Evolutionary conservation across 768 basidiomycete species (phyloP).

Genomic region (Pulveroboletus sp.): DNA sequence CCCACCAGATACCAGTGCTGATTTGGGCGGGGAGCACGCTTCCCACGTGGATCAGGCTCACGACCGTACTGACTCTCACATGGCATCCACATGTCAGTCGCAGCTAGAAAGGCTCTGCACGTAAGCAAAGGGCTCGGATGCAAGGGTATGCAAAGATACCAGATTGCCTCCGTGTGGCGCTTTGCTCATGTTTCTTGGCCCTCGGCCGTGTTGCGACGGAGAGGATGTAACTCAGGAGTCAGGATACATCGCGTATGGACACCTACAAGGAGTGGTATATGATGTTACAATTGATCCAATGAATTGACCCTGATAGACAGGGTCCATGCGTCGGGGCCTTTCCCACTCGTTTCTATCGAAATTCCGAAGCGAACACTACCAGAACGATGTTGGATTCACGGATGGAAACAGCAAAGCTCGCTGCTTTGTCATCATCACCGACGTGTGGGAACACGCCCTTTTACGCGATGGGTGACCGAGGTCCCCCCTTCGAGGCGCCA

Average conservation of each 20-base stretch:
- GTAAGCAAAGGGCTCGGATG: background rate
- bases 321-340: background rate
- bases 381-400: background rate
- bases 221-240: background rate
- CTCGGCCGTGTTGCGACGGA: background rate
- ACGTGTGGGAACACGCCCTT: background rate
- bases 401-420: too few species aligned
- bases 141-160: constrained; percentile 1
- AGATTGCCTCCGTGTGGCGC: constrained; percentile 19
- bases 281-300: too few species aligned
- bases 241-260: background rate
- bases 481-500: background rate
- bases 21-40: background rate
- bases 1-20: background rate
- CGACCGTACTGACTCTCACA: background rate
- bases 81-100: constrained; percentile 1
- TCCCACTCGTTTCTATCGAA: background rate
- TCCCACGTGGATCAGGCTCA: constrained; percentile 5
- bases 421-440: background rate
- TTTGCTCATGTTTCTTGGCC: background rate
- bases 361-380: background rate
- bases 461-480: background rate
- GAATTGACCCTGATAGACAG: background rate
- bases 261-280: background rate
- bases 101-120: background rate